Evolutionary conservation across 768 basidiomycete genomes (phyloP).

Genomic region (Calocybe indica): DNA sequence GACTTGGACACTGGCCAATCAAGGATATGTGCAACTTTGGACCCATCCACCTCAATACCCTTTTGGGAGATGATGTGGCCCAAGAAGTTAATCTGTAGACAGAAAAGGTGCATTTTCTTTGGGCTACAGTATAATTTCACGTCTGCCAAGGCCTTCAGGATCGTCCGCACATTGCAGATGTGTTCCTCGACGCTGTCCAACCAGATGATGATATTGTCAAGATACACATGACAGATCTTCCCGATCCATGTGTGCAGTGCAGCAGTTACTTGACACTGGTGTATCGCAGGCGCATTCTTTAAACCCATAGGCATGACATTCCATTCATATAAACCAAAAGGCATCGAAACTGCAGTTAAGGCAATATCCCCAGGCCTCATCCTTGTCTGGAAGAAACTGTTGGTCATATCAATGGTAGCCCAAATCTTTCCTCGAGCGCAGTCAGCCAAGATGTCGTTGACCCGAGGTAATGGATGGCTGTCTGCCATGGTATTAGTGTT

Average conservation of each 20-base stretch:
- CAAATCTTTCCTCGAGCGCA: slow-evolving; percentile 18
- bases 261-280: slow-evolving; percentile 37
- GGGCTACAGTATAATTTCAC: slow-evolving; percentile 27
- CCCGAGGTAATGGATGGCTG: slow-evolving; percentile 21
- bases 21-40: slow-evolving; percentile 28
- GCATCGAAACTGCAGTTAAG: slow-evolving; percentile 37
- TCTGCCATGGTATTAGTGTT: slow-evolving; percentile 24
- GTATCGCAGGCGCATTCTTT: slow-evolving; percentile 32
- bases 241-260: slow-evolving; percentile 31
- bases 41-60: slow-evolving; percentile 29
- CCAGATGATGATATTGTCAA: slow-evolving; percentile 40
- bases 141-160: slow-evolving; percentile 24
- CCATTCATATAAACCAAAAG: slow-evolving; percentile 30
- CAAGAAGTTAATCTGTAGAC: slow-evolving; percentile 30
- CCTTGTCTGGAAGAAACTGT: slow-evolving; percentile 29
- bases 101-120: slow-evolving; percentile 34
- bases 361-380: slow-evolving; percentile 33
- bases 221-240: slow-evolving; percentile 32
- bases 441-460: slow-evolving; percentile 25
- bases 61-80: slow-evolving; percentile 28
- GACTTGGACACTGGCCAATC: slow-evolving; percentile 28
- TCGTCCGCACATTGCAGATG: slow-evolving; percentile 20
- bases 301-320: slow-evolving; percentile 32
- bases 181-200: slow-evolving; percentile 28
- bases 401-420: slow-evolving; percentile 30